Base-by-base conservation (phyloP, 306 rosid genomes). In the Vigna angularis region DNA sequence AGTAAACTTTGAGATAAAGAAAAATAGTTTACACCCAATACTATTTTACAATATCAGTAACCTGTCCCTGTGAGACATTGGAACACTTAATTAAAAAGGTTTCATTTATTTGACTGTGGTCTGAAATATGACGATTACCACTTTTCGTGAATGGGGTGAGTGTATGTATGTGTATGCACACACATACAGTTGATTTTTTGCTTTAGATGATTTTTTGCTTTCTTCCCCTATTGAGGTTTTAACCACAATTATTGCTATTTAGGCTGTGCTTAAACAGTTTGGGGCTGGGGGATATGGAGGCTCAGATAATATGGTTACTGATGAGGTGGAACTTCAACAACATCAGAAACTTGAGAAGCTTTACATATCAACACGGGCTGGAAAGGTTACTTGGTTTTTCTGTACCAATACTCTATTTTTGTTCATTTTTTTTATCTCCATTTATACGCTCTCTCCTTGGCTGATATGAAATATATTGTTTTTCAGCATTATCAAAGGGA, bases 241-340 rank as follows among this genome's bases (percentile, higher is more conserved):
- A 73, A 83, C 78, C 34, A 66, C 62, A 40, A 22, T 73, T 22
- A n/a, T 18, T 61, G 78, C 76, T 58, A 36, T 79, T 57, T 76
- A 95, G 98, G 98, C 98, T 79, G 98, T 95, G 73, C 91, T 92
- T 69, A 95, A 95, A 81, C 98, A 95, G 84, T 95, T 95, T 79
- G 97, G 98, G 24, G 98, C 88, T 53, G 98, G 98, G 57, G 98
- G 96, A 59, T 92, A 91, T 84, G 98, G 98, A 83, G 95, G 93
- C 79, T 95, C 98, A 1, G 98, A 95, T 84, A 88, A 85, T 80
- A 61, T 92, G 81, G 87, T 91, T 48, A 89, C 97, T n/a, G 97
- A 95, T 78, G 96, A 89, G 83, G 79, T 79, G 67, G 98, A 95
- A 83, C 90, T 92, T 58, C 88, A 81, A 44, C 97, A 86, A 59